Evolutionary conservation across 768 basidiomycete species (phyloP).

Genomic region (Sporobolomyces phaffii): DNA sequence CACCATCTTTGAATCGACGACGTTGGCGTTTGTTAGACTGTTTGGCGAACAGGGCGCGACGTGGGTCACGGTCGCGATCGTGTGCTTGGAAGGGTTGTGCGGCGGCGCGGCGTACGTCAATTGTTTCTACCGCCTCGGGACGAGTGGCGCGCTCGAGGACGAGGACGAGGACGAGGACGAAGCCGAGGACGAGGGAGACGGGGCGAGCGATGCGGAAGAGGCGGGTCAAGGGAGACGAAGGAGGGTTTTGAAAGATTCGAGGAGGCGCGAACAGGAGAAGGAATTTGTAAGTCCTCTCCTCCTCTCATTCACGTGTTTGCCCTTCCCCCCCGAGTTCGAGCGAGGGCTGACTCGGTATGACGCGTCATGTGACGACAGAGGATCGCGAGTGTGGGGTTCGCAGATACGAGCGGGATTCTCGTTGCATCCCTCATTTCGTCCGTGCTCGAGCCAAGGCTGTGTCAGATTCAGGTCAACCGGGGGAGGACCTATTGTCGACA

Average conservation of each 20-base stretch:
- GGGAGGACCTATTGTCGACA: slow-evolving; percentile 67
- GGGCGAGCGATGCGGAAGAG: too few relatives aligned
- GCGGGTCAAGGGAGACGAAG: slow-evolving; percentile 42
- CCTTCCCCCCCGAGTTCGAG: too few relatives aligned
- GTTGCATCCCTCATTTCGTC: slow-evolving; percentile 45
- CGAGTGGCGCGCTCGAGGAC: background rate
- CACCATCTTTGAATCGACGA: slow-evolving; percentile 14
- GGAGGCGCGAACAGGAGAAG: slow-evolving; percentile 61
- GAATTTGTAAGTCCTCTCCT: slow-evolving; percentile 25
- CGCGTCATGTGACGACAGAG: background rate
- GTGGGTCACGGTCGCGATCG: slow-evolving; percentile 61
- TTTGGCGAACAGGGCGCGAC: slow-evolving; percentile 47
- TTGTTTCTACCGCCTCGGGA: slow-evolving; percentile 72
- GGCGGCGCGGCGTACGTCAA: slow-evolving; percentile 91
- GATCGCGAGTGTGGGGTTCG: slow-evolving; percentile 81
- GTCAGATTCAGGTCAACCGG: slow-evolving; percentile 56
- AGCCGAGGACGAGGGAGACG: slow-evolving; percentile 47
- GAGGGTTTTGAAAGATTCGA: slow-evolving; percentile 46
- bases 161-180: slow-evolving; percentile 49
- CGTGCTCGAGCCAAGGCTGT: slow-evolving; percentile 44
- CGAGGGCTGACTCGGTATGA: background rate
- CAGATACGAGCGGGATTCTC: slow-evolving; percentile 54
- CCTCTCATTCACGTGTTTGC: background rate
- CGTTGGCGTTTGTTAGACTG: slow-evolving; percentile 3
- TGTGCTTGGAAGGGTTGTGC: slow-evolving; percentile 83